A percentile compares a stretch with the other conserved stretches of the same genome.
phyloP scores from a whole-genome alignment of 2,329 filamentous ascomycete genomes.

The Periconia macrospinosa region DNA sequence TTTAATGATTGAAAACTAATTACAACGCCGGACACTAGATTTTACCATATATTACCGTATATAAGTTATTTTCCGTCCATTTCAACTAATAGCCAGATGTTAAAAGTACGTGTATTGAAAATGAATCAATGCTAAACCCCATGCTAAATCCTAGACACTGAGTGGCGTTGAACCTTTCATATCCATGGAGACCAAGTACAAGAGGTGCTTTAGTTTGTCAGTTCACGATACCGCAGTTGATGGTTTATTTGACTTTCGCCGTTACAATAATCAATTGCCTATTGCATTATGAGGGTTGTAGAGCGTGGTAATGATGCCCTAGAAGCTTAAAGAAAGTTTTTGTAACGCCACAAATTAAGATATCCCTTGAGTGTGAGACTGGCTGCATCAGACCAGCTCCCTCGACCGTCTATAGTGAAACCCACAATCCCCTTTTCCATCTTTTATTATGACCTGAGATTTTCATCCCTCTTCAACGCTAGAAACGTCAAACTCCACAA shows the following conservation, averaged over 20 bases:
- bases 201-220: background rate
- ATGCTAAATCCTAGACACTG: too few species aligned
- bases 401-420: background rate
- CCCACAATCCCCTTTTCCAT: background rate
- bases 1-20: too few species aligned
- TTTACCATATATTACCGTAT: too few species aligned
- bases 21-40: too few species aligned
- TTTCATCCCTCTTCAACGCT: slow-evolving; percentile 51
- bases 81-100: too few species aligned
- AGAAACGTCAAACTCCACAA: slow-evolving; percentile 63
- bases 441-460: background rate
- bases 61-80: too few species aligned
- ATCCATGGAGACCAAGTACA: too few species aligned
- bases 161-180: too few species aligned
- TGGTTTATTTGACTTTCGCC: background rate
- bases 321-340: background rate
- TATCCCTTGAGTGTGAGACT: background rate
- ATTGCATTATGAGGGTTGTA: background rate
- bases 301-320: background rate
- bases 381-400: background rate
- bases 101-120: too few species aligned
- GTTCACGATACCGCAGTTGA: background rate
- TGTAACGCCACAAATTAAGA: background rate
- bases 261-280: background rate
- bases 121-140: too few species aligned